phyloP scores from a whole-genome alignment of 192 early-diverging fungal species.

The Coemansia sp. region DNA sequence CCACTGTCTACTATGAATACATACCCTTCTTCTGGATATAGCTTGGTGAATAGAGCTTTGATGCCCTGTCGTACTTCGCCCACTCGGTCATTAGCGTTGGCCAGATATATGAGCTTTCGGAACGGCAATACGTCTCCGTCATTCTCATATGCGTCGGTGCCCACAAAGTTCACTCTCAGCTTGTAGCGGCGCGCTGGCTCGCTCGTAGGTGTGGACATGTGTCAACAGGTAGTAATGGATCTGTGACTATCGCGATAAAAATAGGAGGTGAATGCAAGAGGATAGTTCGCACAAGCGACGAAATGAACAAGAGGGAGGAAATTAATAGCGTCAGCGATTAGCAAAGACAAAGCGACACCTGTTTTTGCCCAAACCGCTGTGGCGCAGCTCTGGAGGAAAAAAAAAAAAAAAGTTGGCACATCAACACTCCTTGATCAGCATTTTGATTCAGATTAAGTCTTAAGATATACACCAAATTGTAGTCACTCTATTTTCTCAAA shows the following conservation, averaged over 20 bases:
- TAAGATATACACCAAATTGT: too few species aligned
- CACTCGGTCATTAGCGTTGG: conserved; percentile 17
- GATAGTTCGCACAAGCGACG: background rate
- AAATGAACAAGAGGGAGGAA: background rate
- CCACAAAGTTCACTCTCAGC: conserved; percentile 51
- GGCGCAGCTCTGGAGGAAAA: background rate
- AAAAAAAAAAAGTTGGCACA: background rate
- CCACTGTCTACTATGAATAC: conserved; percentile 7
- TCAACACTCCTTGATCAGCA: background rate
- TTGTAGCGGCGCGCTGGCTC: conserved; percentile 25
- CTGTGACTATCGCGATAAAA: background rate
- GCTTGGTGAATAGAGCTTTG: conserved; percentile 23
- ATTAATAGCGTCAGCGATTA: background rate
- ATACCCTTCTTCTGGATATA: conserved; percentile 49
- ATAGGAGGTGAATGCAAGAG: background rate
- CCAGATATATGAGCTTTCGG: conserved; percentile 45
- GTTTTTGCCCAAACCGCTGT: background rate
- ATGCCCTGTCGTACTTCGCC: conserved; percentile 33
- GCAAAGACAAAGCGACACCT: background rate
- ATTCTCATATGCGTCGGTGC: conserved; percentile 39
- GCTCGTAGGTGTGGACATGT: conserved; percentile 1
- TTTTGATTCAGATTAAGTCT: background rate
- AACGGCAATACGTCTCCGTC: conserved; percentile 28
- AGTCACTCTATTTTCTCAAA: conserved; percentile 22
- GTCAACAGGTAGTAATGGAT: background rate